Conservation (phyloP, 192 early-diverging fungal genomes). For the Backusella circina region DNA sequence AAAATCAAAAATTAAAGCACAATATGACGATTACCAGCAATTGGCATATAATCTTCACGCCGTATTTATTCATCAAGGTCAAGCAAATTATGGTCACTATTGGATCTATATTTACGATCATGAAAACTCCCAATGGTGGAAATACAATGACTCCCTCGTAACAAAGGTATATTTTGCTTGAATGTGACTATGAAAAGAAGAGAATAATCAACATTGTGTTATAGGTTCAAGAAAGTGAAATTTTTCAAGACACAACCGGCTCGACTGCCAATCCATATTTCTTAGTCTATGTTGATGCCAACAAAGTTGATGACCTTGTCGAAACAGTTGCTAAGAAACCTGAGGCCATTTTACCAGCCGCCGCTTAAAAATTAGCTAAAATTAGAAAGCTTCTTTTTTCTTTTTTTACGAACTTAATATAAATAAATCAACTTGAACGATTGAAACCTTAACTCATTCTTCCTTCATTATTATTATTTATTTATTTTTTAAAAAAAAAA, state of each 20-base stretch:
- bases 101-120: slow-evolving; percentile 74
- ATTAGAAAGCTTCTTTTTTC: neutral
- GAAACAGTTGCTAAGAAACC: slow-evolving; percentile 18
- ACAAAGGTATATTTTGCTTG: slow-evolving; percentile 38
- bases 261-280: slow-evolving; percentile 69
- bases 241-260: slow-evolving; percentile 50
- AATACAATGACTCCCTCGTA: slow-evolving; percentile 73
- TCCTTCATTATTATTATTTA: neutral
- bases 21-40: slow-evolving; percentile 33
- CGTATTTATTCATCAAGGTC: slow-evolving; percentile 76
- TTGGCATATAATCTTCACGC: slow-evolving; percentile 66
- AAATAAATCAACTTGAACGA: neutral
- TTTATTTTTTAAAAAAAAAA: neutral
- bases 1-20: slow-evolving; percentile 28
- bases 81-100: slow-evolving; percentile 71
- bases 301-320: neutral
- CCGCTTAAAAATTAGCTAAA: neutral
- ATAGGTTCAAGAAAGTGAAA: slow-evolving; percentile 47
- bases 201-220: neutral
- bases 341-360: neutral
- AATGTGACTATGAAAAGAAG: neutral
- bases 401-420: neutral
- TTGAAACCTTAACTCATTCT: slow-evolving; percentile 1
- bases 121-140: slow-evolving; percentile 56
- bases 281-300: slow-evolving; percentile 57